Evolutionary conservation across 1,284 basidiomycete genomes (phyloP).

Genomic region (Moesziomyces sp.): DNA sequence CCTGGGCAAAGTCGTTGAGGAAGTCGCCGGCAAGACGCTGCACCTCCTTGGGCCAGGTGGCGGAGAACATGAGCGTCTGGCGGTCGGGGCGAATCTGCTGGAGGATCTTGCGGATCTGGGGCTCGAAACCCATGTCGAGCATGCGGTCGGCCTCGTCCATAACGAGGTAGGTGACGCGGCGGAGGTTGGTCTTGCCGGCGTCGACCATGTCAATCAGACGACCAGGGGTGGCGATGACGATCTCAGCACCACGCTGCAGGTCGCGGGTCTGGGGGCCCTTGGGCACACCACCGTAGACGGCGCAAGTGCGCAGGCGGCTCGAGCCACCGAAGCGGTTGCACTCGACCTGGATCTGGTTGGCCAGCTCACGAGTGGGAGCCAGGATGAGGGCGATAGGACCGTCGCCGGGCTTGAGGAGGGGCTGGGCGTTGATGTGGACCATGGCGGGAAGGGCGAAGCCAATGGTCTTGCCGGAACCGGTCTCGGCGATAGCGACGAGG

Average conservation of each 20-base stretch:
- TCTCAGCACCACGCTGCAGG: constrained; percentile 93
- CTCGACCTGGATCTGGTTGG: constrained; percentile 98
- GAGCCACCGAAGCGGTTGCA: constrained; percentile 98
- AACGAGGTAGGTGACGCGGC: constrained; percentile 94
- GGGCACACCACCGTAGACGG: constrained; percentile 97
- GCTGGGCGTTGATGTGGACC: constrained; percentile 99
- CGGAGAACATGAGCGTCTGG: constrained; percentile 85
- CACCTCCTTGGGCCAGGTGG: constrained; percentile 99
- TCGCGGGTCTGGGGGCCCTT: constrained; percentile 99
- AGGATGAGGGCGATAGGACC: constrained; percentile 96
- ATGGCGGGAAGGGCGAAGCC: constrained; percentile 97
- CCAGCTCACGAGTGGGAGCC: constrained; percentile 96
- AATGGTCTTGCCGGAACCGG: constrained; percentile 78
- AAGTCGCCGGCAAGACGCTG: constrained; percentile 97
- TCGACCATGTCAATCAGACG: constrained; percentile 89
- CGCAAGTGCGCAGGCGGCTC: constrained; percentile 95
- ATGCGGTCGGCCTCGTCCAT: constrained; percentile 99
- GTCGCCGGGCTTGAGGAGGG: constrained; percentile 90
- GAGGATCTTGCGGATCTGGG: constrained; percentile 98
- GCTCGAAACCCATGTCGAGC: constrained; percentile 99
- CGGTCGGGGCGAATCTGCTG: constrained; percentile 95
- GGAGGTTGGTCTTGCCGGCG: constrained; percentile 93
- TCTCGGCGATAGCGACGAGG: constrained; percentile 87
- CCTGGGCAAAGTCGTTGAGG: constrained; percentile 93
- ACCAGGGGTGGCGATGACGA: constrained; percentile 83